Evolutionary conservation across 2,329 filamentous ascomycete species (phyloP), one percentile per base, ranked within the genome.

Genomic region (Massarina eburnea): DNA sequence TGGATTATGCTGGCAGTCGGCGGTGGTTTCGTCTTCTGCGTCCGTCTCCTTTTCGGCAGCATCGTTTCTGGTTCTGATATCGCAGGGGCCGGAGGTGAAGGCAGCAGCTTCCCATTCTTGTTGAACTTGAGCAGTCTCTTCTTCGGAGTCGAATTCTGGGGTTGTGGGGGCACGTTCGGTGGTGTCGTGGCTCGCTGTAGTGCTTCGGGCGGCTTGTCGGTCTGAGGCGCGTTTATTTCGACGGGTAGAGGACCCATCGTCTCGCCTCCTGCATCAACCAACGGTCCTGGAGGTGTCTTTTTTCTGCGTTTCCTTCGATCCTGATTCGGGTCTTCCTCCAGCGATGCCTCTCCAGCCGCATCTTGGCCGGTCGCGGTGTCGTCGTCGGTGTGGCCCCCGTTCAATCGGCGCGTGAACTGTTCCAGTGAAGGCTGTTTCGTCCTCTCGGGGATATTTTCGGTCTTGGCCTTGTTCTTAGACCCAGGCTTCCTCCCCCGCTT

Each of bases 1-100:
- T 71, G 76, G 24, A 90, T 75, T 10, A 72, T 70, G 2, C 84
- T 77, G 4, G 88, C 58, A 17, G 51, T 66, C 51, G 56, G 65
- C 61, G 57, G 68, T 2, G 61, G 30, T 22, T 61, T 58, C 8
- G 51, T 48, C 36, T 53, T 56, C 26, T 59, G 52, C 15, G 47
- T 57, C 36, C 55, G 46, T 48, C 49, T 57, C 45, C 52, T 58
- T 54, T 83, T 86, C 80, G 86, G 57, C 8, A 52, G 51, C 3
- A 26, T 41, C 12, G 54, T 22, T 9, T 62, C 58, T 15, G 45
- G 39, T 8, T 43, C 48, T 34, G 43, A 35, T 27, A 65, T 66
- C 7, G 68, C 68, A n/a, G n/a, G n/a, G 17, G 34, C 8, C n/a
- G 39, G 39, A 17, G 39, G 24, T n/a, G 68, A 64, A 3, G 74